Base-by-base conservation (phyloP, 495 filamentous ascomycete species). In the Jackrogersella multiformis region DNA sequence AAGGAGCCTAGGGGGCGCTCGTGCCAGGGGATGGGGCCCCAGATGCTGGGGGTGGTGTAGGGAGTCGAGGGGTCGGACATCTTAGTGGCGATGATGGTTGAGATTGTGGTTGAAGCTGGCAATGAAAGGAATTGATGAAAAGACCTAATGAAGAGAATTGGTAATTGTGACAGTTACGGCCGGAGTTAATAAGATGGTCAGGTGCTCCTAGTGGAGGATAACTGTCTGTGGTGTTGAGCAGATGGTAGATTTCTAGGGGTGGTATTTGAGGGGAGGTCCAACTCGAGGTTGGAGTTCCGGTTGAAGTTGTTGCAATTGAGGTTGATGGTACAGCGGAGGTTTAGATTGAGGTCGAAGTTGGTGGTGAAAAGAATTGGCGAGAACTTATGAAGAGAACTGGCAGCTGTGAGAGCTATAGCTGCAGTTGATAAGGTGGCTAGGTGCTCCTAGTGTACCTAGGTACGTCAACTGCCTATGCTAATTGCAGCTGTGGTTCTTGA, bases 41-140 rank as follows among this genome's bases (percentile, higher is more conserved):
- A 52, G 49, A 54, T 36, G 42, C 46, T 52, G 2, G 59, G 28
- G 23, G 26, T 49, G 49, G 30, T 15, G 42, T 55, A 45, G 24
- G 28, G 16, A 30, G n/a, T n/a, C n/a, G n/a, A n/a, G n/a, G n/a
- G n/a, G n/a, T n/a, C n/a, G n/a, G n/a, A n/a, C n/a, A n/a, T n/a
- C n/a, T 55, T n/a, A 12, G 23, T 21, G 36, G 13, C 8, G 35
- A 30, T 18, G 24, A 5, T 4, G 46, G 23, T 15, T 48, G 41
- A 15, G 10, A 5, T 48, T 45, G 49, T 35, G 15, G 1, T n/a
- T 30, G 32, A n/a, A n/a, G n/a, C n/a, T n/a, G n/a, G n/a, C n/a
- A n/a, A n/a, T n/a, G n/a, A n/a, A n/a, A n/a, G n/a, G n/a, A n/a
- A n/a, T n/a, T n/a, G n/a, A n/a, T n/a, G n/a, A n/a, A n/a, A n/a